Evolutionary conservation across 768 basidiomycete species (phyloP), one percentile per base, ranked within the genome.

Genomic region (Termitomyces sp.): DNA sequence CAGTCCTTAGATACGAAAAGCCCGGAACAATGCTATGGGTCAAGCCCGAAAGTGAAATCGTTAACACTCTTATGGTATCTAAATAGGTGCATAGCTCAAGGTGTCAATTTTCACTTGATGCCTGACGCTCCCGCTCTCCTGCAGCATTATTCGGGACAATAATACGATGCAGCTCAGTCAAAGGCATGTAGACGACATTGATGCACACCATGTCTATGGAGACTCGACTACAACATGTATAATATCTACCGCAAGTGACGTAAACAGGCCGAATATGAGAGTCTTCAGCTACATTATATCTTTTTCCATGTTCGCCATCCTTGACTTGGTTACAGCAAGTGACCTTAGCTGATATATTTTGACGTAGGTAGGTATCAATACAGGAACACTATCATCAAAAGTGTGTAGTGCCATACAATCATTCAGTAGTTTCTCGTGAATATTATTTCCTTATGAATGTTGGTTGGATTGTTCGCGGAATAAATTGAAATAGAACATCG

Each of bases 1-100:
- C 8, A 85, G 85, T 79, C 54, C 59, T 80, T 15, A 75, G 76
- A 75, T 73, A 76, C 42, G 62, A 72, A 26, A 80, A 76, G 76
- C 71, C n/a, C 81, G 24, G 84, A 83, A 5, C 60, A 61, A 55
- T 69, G 64, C 54, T 69, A 71, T 24, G 78, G 81, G 56, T 86
- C 61, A 69, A 31, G 41, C 68, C 85, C 8, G 67, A 73, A 62
- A 72, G 80, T 33, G 57, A 39, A 28, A 26, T 16, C 12, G 13
- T 16, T 26, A 1, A 16, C 15, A 46, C 45, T 24, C 0, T 4
- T 15, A 5, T 26, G 24, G 15, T 26, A 7, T 45, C 4, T 4
- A 26, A 6, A 45, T 26, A 45, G 5, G 44, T 16, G 44, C 15
- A 45, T 44, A 12, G 13, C 44, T 24, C 44, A 16, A 4, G 12